Percentiles rank a stretch among this genome's conserved stretches.
Conservation (phyloP, 2,329 filamentous ascomycete species). For the Monosporascus cannonballus region DNA sequence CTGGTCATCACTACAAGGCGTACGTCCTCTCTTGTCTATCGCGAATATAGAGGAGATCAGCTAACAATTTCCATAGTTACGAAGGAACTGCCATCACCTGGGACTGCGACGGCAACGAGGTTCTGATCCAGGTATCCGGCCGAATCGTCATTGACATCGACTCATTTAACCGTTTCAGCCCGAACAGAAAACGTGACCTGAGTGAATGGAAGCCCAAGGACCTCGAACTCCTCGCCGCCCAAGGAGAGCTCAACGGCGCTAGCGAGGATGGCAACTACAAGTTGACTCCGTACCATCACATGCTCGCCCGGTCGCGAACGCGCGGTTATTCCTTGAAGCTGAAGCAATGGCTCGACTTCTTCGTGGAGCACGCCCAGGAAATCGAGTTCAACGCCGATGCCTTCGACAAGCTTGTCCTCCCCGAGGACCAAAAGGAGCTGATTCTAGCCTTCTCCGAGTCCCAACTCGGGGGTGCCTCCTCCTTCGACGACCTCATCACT, state of each 20-base stretch:
- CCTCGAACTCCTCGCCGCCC: constrained; percentile 21
- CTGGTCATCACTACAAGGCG: constrained; percentile 41
- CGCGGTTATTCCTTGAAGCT: constrained; percentile 13
- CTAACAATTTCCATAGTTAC: constrained; percentile 3
- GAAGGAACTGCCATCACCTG: constrained; percentile 30
- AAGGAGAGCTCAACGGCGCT: neutral
- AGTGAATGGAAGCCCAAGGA: constrained; percentile 28
- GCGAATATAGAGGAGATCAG: too few species aligned
- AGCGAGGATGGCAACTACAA: too few species aligned
- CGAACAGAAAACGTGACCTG: constrained; percentile 23
- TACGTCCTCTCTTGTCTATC: constrained; percentile 23
- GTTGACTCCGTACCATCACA: constrained; percentile 27
- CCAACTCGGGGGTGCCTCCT: neutral
- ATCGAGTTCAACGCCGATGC: constrained; percentile 43
- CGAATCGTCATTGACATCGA: constrained; percentile 33
- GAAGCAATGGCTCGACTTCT: constrained; percentile 34
- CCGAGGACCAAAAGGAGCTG: constrained; percentile 43
- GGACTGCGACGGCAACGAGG: constrained; percentile 27
- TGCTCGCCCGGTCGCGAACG: constrained; percentile 26
- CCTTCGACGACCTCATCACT: constrained; percentile 46
- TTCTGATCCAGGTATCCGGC: constrained; percentile 25
- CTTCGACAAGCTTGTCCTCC: constrained; percentile 44
- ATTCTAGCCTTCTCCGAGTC: constrained; percentile 35
- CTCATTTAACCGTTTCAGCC: constrained; percentile 31
- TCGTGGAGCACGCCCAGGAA: constrained; percentile 36